Percentiles rank a stretch among this genome's conserved stretches.
These are phyloP conservation scores for Thalia dealbata DNA, from an alignment of 176 grass and related monocot species.

Conservation along the genomic window DNA sequence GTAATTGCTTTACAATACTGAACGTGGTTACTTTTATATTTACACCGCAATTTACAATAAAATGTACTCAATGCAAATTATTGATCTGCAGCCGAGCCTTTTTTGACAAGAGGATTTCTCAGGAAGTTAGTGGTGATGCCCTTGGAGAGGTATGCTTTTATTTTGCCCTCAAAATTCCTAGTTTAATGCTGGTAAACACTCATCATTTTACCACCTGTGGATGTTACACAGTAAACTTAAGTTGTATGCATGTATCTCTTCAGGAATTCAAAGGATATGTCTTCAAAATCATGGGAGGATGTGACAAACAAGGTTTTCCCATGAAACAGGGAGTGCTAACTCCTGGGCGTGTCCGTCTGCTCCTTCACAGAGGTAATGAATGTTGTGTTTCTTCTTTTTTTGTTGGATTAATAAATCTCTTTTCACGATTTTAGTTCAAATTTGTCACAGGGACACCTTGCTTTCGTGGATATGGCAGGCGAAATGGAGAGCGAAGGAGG, in stretches of 20 bases:
- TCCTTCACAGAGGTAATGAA: constrained; percentile 63
- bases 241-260: constrained; percentile 9
- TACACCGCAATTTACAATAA: background rate
- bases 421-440: background rate
- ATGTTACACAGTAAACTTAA: background rate
- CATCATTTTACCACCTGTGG: background rate
- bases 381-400: background rate
- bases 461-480: constrained; percentile 79
- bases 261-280: constrained; percentile 87
- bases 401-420: background rate
- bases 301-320: constrained; percentile 86
- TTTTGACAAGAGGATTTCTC: constrained; percentile 86
- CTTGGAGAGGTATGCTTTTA: constrained; percentile 67
- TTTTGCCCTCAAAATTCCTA: background rate
- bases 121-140: constrained; percentile 60
- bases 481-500: constrained; percentile 74
- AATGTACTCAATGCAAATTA: background rate
- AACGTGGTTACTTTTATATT: too few species aligned
- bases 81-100: constrained; percentile 39
- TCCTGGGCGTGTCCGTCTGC: constrained; percentile 66
- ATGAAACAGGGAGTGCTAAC: constrained; percentile 94
- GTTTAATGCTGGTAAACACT: background rate
- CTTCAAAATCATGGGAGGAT: constrained; percentile 93
- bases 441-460: constrained; percentile 51
- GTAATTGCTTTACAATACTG: too few species aligned